Percentiles rank a stretch among this genome's conserved stretches.
These are phyloP conservation scores for Mycoemilia scoparia DNA, from an alignment of 192 early-diverging fungal genomes.

Conservation along the genomic window DNA sequence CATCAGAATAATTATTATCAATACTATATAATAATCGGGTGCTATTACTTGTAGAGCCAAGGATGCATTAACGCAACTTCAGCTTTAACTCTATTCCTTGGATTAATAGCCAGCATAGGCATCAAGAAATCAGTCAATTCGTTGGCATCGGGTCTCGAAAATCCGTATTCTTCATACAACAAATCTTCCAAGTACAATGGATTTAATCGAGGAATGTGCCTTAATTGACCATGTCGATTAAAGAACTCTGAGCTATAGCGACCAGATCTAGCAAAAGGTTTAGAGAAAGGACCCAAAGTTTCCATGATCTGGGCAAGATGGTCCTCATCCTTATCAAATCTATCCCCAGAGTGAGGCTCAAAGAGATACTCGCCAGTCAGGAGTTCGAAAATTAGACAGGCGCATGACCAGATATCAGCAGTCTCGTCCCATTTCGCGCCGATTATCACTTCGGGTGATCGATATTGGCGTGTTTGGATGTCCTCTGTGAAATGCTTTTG, in stretches of 20 bases:
- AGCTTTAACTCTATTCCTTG: constrained; percentile 34
- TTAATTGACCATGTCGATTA: constrained; percentile 71
- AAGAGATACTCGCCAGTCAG: constrained; percentile 88
- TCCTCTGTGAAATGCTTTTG: constrained; percentile 89
- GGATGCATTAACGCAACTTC: constrained; percentile 34
- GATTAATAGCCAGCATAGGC: constrained; percentile 59
- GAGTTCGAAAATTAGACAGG: constrained; percentile 87
- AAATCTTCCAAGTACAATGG: constrained; percentile 69
- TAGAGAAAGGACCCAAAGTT: constrained; percentile 71
- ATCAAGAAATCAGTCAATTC: constrained; percentile 61
- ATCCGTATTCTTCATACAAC: constrained; percentile 76
- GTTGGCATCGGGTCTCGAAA: constrained; percentile 44
- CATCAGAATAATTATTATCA: neutral
- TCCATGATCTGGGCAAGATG: constrained; percentile 95
- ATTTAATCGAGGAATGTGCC: constrained; percentile 73
- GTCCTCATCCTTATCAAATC: constrained; percentile 88
- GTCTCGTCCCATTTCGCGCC: constrained; percentile 69
- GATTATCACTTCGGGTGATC: constrained; percentile 86
- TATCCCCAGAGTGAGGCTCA: constrained; percentile 68
- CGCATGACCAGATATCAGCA: constrained; percentile 88
- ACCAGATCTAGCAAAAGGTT: constrained; percentile 58
- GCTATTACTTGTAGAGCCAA: constrained; percentile 24
- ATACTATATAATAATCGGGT: neutral
- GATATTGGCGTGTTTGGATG: constrained; percentile 95
- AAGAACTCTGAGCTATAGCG: constrained; percentile 76